phyloP scores from a whole-genome alignment of 164 flowering plant species.

The Magnolia officinalis region DNA sequence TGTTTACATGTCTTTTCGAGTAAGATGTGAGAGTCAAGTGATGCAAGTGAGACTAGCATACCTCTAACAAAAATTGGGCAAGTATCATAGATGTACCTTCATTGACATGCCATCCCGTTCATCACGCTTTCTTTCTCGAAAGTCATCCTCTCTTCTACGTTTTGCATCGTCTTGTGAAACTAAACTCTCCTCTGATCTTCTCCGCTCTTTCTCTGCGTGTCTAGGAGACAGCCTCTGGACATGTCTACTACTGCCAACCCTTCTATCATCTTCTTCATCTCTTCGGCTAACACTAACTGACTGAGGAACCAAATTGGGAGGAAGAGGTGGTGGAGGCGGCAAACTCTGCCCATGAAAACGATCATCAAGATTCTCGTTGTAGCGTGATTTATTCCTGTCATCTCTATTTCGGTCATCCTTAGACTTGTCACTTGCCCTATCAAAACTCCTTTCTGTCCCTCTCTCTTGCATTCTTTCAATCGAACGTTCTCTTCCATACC shows the following conservation, averaged over 20 bases:
- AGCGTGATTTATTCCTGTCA: slow-evolving; percentile 57
- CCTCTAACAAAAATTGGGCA: background rate
- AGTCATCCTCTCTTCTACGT: slow-evolving; percentile 87
- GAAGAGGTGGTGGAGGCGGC: slow-evolving; percentile 98
- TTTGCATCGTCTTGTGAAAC: slow-evolving; percentile 73
- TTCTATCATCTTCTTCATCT: slow-evolving; percentile 85
- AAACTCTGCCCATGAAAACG: slow-evolving; percentile 78
- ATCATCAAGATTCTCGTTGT: slow-evolving; percentile 68
- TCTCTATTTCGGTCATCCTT: slow-evolving; percentile 75
- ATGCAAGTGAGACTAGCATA: background rate
- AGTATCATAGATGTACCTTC: slow-evolving; percentile 51
- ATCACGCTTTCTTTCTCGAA: slow-evolving; percentile 87
- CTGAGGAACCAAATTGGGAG: slow-evolving; percentile 77
- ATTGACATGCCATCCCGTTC: slow-evolving; percentile 60
- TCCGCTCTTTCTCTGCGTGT: slow-evolving; percentile 88
- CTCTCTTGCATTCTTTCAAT: slow-evolving; percentile 68
- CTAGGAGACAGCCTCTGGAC: slow-evolving; percentile 84
- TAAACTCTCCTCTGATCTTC: slow-evolving; percentile 81
- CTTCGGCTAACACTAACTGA: slow-evolving; percentile 63
- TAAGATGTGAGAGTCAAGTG: background rate
- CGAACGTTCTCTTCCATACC: slow-evolving; percentile 80
- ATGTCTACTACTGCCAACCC: slow-evolving; percentile 67
- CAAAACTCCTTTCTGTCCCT: slow-evolving; percentile 53
- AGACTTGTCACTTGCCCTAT: slow-evolving; percentile 43
- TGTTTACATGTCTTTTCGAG: too few relatives aligned